Evolutionary conservation across 495 filamentous ascomycete genomes (phyloP), one percentile per base, ranked within the genome.

Genomic region (Daldinia caldariorum): DNA sequence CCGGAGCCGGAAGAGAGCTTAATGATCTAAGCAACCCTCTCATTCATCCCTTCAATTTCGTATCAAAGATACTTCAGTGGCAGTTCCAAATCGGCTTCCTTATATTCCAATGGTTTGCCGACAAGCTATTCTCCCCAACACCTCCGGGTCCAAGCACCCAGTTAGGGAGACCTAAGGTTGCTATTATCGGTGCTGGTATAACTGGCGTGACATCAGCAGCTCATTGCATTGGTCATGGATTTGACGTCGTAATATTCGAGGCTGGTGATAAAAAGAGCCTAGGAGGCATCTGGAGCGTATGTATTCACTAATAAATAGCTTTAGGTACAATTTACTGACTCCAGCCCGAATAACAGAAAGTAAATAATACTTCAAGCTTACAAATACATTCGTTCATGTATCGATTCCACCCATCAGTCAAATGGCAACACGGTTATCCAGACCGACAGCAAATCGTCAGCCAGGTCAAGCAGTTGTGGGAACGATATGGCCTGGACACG

Each of bases 301-400:
- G 88, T 79, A 38, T 38, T 12, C 16, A 22, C 20, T 8, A n/a
- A 18, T 37, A 2, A 9, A 20, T 26, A 26, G 3, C 26, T 26
- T 26, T 3, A n/a, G 20, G 54, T 20, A 29, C 14, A 0, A 34
- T 41, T 22, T 20, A n/a, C 68, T 70, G 14, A 74, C 32, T 37
- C 2, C n/a, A 10, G 0, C 0, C 0, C 1, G 20, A 1, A 43
- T 31, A 31, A 51, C 43, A 93, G 89, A 85, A 86, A 80, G 92
- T 94, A 43, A 94, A 94, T 82, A 91, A 90, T 63, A 94, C 92
- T 9, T 93, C 91, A 1, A 85, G 89, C 45, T 85, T 95, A 0
- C 92, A 95, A 69, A 92, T 95, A 39, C 91, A 95, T 76, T 91
- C 89, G 45, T 79, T 94, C 63, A 94, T 95, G 92, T 95, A 94